Conservation (phyloP, 495 filamentous ascomycete genomes). For the Physcia stellaris region DNA sequence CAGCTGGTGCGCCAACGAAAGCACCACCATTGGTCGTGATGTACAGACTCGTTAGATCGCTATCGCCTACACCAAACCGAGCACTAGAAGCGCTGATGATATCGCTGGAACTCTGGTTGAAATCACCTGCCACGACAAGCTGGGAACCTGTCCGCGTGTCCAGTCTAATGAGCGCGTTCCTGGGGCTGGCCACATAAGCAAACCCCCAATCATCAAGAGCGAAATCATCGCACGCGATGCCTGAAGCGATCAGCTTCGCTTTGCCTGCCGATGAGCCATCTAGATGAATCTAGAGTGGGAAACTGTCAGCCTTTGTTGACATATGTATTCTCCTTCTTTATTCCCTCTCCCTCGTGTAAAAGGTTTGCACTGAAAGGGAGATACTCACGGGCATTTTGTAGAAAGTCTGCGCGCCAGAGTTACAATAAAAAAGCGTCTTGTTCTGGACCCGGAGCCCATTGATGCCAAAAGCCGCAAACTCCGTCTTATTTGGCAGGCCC, state of each 20-base stretch:
- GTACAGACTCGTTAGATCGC: background rate
- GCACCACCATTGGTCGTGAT: background rate
- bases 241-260: background rate
- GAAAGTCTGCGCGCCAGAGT: background rate
- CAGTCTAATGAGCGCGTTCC: background rate
- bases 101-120: background rate
- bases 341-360: too few relatives aligned
- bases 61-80: background rate
- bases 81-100: background rate
- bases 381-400: background rate
- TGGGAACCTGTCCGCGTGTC: background rate
- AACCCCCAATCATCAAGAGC: background rate
- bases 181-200: background rate
- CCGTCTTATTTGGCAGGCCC: background rate
- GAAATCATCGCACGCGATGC: background rate
- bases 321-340: too few relatives aligned
- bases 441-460: background rate
- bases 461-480: background rate
- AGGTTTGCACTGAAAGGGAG: too few relatives aligned
- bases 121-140: background rate
- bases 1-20: background rate
- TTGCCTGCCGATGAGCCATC: background rate
- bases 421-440: background rate
- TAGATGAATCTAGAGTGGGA: background rate
- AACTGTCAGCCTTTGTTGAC: background rate